These are phyloP conservation scores for Cyberlindnera saturnus DNA, from an alignment of 805 yeast species.

Conservation along the genomic window DNA sequence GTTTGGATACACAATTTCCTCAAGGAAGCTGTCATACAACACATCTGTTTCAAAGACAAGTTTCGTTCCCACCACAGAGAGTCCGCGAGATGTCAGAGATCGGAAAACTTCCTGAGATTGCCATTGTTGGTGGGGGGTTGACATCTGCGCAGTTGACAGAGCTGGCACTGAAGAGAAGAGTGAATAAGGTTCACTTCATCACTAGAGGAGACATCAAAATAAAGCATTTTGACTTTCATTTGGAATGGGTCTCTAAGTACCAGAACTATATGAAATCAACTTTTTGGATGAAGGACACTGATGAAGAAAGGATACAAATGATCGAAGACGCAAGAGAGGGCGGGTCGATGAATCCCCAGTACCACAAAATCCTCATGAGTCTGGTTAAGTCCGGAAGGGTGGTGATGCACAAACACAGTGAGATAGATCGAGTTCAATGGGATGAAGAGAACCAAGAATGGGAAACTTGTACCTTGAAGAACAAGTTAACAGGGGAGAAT, in stretches of 20 bases:
- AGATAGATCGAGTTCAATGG: slow-evolving; percentile 25
- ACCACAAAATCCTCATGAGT: slow-evolving; percentile 27
- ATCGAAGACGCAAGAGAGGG: slow-evolving; percentile 38
- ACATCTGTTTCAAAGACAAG: slow-evolving; percentile 5
- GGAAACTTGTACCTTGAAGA: slow-evolving; percentile 13
- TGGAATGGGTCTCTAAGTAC: slow-evolving; percentile 46
- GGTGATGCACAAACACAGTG: slow-evolving; percentile 25
- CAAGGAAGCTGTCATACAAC: slow-evolving; percentile 11
- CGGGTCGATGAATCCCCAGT: slow-evolving; percentile 41
- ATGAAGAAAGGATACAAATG: slow-evolving; percentile 35
- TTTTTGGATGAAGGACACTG: slow-evolving; percentile 34
- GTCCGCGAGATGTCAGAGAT: neutral
- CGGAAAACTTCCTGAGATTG: slow-evolving; percentile 3
- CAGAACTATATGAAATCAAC: slow-evolving; percentile 38
- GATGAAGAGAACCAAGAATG: slow-evolving; percentile 23
- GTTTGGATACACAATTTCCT: slow-evolving; percentile 3
- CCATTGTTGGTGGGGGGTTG: slow-evolving; percentile 41
- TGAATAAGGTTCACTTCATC: slow-evolving; percentile 28
- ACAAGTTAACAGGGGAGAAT: neutral
- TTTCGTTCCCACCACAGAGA: slow-evolving; percentile 2
- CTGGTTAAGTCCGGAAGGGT: slow-evolving; percentile 29
- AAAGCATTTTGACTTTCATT: slow-evolving; percentile 42
- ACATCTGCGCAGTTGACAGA: slow-evolving; percentile 42
- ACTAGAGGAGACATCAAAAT: slow-evolving; percentile 33
- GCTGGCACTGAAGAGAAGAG: slow-evolving; percentile 28